Percentiles rank a stretch among this genome's conserved stretches.
phyloP scores from a whole-genome alignment of 352 stramenopile species.

The Globisporangium sylvaticum region DNA sequence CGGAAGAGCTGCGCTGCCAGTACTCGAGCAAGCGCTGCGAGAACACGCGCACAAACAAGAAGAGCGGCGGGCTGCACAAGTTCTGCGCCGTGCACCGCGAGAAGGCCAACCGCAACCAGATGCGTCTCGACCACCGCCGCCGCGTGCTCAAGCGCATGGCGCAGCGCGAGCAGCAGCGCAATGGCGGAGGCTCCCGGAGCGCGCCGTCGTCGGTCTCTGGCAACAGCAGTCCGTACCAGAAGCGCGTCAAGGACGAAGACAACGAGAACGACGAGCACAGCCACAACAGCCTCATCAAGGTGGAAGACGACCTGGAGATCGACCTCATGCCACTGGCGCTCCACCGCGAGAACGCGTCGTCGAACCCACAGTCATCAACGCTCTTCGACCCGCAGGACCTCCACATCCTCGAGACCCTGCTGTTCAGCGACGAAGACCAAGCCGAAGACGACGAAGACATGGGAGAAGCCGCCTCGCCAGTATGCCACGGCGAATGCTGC shows the following conservation, averaged over 20 bases:
- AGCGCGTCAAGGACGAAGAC: conserved; percentile 7
- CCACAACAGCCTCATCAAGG: conserved; percentile 5
- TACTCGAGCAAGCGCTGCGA: conserved; percentile 52
- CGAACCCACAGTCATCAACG: conserved; percentile 5
- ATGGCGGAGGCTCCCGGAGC: conserved; percentile 7
- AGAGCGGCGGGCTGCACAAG: conserved; percentile 51
- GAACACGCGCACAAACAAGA: conserved; percentile 39
- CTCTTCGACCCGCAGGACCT: conserved; percentile 47
- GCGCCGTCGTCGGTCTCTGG: conserved; percentile 15
- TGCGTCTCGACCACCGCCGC: conserved; percentile 55
- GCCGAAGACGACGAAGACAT: conserved; percentile 18
- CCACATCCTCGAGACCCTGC: conserved; percentile 45
- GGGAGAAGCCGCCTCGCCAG: neutral
- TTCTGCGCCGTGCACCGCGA: conserved; percentile 52
- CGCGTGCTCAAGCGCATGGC: conserved; percentile 50
- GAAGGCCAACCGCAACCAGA: conserved; percentile 71
- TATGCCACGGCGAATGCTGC: neutral
- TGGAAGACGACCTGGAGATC: conserved; percentile 19
- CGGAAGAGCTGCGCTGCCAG: conserved; percentile 46
- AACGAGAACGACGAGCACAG: conserved; percentile 2
- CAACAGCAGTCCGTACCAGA: conserved; percentile 22
- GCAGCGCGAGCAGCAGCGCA: conserved; percentile 37
- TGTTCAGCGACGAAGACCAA: conserved; percentile 57
- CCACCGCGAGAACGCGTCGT: conserved; percentile 17
- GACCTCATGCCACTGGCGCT: conserved; percentile 29